phyloP scores from a whole-genome alignment of 768 basidiomycete species.

The Lentinula boryana region DNA sequence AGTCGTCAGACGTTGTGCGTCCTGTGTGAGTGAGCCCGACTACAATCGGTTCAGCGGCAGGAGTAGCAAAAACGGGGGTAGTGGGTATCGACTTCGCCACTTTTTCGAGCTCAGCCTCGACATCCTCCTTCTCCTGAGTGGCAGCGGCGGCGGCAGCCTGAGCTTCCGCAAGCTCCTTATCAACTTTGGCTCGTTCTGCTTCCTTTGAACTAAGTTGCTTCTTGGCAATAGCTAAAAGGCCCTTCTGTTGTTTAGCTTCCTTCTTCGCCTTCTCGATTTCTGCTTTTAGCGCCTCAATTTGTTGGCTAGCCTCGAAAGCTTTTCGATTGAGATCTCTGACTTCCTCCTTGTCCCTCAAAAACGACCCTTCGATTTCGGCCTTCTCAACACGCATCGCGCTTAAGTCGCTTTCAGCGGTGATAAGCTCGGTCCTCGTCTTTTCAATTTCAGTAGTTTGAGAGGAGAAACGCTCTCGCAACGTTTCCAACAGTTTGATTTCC shows the following conservation, averaged over 20 bases:
- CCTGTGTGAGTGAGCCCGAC: constrained; percentile 11
- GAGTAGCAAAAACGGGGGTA: background rate
- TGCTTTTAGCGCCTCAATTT: constrained; percentile 62
- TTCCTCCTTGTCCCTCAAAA: constrained; percentile 93
- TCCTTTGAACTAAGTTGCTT: constrained; percentile 90
- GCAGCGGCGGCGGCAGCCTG: constrained; percentile 43
- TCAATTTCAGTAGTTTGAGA: constrained; percentile 69
- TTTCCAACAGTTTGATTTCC: constrained; percentile 64
- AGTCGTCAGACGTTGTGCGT: constrained; percentile 38
- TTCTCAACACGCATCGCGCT: constrained; percentile 87
- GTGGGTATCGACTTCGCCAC: constrained; percentile 12
- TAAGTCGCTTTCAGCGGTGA: constrained; percentile 87
- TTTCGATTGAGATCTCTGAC: constrained; percentile 77
- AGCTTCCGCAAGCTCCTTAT: constrained; percentile 70
- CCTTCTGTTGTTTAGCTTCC: constrained; percentile 95
- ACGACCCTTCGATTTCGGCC: constrained; percentile 79
- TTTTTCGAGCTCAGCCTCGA: constrained; percentile 44
- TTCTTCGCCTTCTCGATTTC: constrained; percentile 87
- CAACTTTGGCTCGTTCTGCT: constrained; percentile 59
- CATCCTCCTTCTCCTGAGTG: constrained; percentile 50
- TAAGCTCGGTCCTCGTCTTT: constrained; percentile 70
- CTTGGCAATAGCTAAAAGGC: constrained; percentile 87
- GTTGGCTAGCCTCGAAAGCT: constrained; percentile 75
- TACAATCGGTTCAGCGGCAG: background rate
- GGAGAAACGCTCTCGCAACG: constrained; percentile 62